A percentile compares a stretch with the other conserved stretches of the same genome.
These are phyloP conservation scores for Pseudofabraea citricarpa DNA, from an alignment of 2,329 filamentous ascomycete genomes.

Conservation along the genomic window DNA sequence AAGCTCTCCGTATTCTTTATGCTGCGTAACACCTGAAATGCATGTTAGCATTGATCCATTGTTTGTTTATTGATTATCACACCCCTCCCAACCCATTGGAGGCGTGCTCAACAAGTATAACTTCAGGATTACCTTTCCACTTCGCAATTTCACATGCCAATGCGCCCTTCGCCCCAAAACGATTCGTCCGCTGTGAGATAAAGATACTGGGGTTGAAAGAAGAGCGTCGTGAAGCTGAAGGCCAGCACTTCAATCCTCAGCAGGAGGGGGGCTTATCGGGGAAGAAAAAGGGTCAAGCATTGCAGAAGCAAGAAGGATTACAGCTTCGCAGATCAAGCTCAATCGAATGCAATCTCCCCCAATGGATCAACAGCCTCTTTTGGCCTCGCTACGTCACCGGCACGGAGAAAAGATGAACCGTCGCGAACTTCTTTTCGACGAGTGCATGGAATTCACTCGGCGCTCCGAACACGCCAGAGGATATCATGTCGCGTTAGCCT, in stretches of 20 bases:
- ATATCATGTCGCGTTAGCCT: too few species aligned
- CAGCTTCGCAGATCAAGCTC: too few species aligned
- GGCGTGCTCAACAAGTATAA: not conserved
- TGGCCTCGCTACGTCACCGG: constrained; percentile 1
- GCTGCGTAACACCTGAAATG: too few species aligned
- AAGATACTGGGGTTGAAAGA: not conserved
- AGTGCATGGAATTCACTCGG: not conserved
- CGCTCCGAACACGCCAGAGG: too few species aligned
- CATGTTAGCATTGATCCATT: too few species aligned
- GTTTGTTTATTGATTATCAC: too few species aligned
- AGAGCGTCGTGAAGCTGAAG: too few species aligned
- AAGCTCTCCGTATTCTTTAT: too few species aligned
- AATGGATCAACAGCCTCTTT: not conserved
- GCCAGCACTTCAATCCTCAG: not conserved
- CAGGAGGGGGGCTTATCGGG: not conserved
- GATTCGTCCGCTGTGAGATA: not conserved
- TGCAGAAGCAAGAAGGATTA: too few species aligned
- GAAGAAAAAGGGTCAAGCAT: too few species aligned
- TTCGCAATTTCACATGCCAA: constrained; percentile 2
- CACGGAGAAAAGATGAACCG: not conserved
- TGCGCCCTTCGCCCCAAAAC: not conserved
- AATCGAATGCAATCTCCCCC: not conserved
- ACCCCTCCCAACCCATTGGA: too few species aligned
- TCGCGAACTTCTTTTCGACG: too few species aligned
- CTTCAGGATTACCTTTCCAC: not conserved